Base-by-base conservation (phyloP, 148 eudicot genomes). In the Camellia japonica region DNA sequence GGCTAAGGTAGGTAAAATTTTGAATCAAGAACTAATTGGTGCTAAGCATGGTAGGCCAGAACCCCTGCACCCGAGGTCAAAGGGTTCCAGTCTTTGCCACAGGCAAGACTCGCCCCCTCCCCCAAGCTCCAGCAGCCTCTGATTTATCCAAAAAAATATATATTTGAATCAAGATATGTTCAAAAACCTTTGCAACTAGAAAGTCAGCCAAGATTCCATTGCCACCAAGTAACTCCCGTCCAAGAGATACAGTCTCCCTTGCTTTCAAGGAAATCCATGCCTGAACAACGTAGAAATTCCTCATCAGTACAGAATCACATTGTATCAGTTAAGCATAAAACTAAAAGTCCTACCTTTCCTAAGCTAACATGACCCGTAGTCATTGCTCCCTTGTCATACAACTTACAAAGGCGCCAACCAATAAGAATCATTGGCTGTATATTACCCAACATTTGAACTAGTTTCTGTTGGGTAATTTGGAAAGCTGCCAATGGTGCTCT, bases 401-500 rank as follows among this genome's bases (percentile, higher is more conserved):
- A 84, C 84, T 94, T 92, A 81, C 98, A 94, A 70, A 94, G 90
- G 59, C 97, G 98, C 98, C 97, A 92, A 68, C 98, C 98, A 51
- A 94, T 65, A 80, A 94, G 93, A 71, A 91, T 42, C 94, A 94
- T 94, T 44, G 93, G 94, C 85, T 94, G 98, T 76, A 94, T 78
- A 83, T 94, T 94, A 16, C 95, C 91, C 85, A 94, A 81, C 93
- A 94, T 94, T 71, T 88, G 88, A 42, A 93, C 98, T 74, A 94
- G 85, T 82, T 94, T 94, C 85, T 94, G 97, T 83, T 94, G 98
- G 88, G 88, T 92, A 79, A 94, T 43, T 81, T 94, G 98, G 83
- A 94, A 92, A 83, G 98, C 94, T 51, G 97, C 98, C 89, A 94
- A 86, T 74, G 98, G 97, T 46, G 88, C 94, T 54, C 98, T 95